phyloP scores from a whole-genome alignment of 768 basidiomycete genomes.

The Pleurotus djamor region DNA sequence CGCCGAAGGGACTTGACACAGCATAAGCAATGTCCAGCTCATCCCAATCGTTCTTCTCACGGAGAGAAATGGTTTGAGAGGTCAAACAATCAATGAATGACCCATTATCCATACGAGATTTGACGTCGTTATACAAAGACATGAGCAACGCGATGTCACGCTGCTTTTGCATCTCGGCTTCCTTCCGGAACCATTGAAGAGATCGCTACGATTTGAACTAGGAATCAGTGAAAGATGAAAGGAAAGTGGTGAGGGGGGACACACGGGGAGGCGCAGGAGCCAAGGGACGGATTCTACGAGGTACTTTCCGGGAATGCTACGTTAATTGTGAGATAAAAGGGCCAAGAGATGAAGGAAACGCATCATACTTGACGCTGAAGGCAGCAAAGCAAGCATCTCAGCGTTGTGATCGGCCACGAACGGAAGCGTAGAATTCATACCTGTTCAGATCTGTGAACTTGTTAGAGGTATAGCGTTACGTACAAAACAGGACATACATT shows the following conservation, averaged over 20 bases:
- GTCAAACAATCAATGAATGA: slow-evolving; percentile 38
- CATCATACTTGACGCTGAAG: slow-evolving; percentile 12
- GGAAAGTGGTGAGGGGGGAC: slow-evolving; percentile 2
- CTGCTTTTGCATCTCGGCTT: slow-evolving; percentile 32
- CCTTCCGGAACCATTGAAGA: slow-evolving; percentile 42
- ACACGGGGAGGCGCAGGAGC: slow-evolving; percentile 41
- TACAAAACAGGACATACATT: slow-evolving; percentile 28
- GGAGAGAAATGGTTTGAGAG: slow-evolving; percentile 30
- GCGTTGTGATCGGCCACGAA: no score
- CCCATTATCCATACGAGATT: slow-evolving; percentile 34
- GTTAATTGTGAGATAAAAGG: slow-evolving; percentile 14
- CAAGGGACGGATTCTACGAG: slow-evolving; percentile 47
- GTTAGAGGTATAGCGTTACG: not conserved
- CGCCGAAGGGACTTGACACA: slow-evolving; percentile 42
- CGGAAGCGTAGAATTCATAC: not conserved
- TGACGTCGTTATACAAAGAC: slow-evolving; percentile 38
- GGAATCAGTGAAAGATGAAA: not conserved
- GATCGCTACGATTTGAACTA: slow-evolving; percentile 18
- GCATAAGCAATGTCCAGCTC: slow-evolving; percentile 44
- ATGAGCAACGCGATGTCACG: slow-evolving; percentile 37
- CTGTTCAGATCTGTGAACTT: slow-evolving; percentile 14
- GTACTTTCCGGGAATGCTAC: slow-evolving; percentile 46
- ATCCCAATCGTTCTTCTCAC: slow-evolving; percentile 33
- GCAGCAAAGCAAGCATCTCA: not conserved
- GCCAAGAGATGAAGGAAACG: slow-evolving; percentile 24